Base-by-base conservation (phyloP, 106 monocot genomes). In the Gastrodia elata region DNA sequence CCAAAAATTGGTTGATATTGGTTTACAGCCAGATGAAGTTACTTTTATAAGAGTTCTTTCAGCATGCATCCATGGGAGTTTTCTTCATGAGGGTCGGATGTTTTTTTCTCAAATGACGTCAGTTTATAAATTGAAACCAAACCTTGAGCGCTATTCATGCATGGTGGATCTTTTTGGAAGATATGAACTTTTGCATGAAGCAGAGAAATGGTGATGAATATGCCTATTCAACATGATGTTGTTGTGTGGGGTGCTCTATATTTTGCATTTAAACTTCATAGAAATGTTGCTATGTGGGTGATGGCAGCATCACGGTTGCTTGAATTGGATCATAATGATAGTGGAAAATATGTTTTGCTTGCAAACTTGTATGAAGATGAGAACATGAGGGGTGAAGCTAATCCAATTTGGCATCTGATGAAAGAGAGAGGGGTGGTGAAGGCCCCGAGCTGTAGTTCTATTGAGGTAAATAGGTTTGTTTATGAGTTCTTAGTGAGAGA, bases 61-160 rank as follows among this genome's bases (percentile, higher is more conserved):
- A 36, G 86, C 89, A 15, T 89, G 89, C 74, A 77, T 76, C 64
- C 89, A 89, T 79, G 68, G 79, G 26, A 86, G 89, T 5, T 70
- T 86, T 27, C 74, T 89, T 25, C 70, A 80, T 39, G 81, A 83
- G 18, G 86, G 89, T 18, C 83, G 81, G 1, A 81, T n/a, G 35
- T 80, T 68, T 72, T 89, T 89, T 67, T 57, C 25, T 14, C 79
- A 77, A 70, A 89, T 89, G 86, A 83, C 48, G 36, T 77, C 81
- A 57, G 68, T 76, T 64, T 84, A 81, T 68, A 77, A 77, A 0
- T 38, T 86, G 22, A 18, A 24, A 26, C 89, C 89, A 0, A 79
- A 73, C n/a, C 70, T 77, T 6, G 84, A 89, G 77, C 89, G 86
- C n/a, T 89, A 89, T 75, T 86, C 83, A 38, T 89, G 89, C 69